phyloP scores from a whole-genome alignment of 495 filamentous ascomycete species.

The Penicillium coffeae region DNA sequence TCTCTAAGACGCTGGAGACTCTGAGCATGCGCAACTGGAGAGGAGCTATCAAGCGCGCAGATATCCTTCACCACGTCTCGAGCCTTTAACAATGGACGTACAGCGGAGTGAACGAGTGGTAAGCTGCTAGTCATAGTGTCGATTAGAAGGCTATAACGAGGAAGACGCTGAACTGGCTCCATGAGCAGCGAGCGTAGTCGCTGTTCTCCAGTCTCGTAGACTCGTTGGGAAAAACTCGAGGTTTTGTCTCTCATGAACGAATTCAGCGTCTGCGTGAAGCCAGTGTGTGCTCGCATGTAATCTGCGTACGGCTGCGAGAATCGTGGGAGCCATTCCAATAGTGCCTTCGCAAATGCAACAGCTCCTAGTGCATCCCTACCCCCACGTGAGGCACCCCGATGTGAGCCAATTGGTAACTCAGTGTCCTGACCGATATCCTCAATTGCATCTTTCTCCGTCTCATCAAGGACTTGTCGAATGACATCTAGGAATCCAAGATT shows the following conservation, averaged over 20 bases:
- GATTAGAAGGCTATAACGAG: constrained; percentile 91
- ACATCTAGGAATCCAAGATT: constrained; percentile 75
- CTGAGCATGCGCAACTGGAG: constrained; percentile 61
- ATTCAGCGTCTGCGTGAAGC: constrained; percentile 76
- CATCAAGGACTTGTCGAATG: constrained; percentile 70
- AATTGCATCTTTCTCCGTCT: constrained; percentile 76
- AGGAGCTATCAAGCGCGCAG: constrained; percentile 75
- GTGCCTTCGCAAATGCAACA: constrained; percentile 66
- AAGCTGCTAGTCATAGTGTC: constrained; percentile 87
- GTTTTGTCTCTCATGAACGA: constrained; percentile 65
- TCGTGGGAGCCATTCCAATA: constrained; percentile 85
- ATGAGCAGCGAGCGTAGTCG: constrained; percentile 86
- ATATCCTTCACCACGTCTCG: constrained; percentile 91
- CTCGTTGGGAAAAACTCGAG: constrained; percentile 72
- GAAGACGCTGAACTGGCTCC: constrained; percentile 92
- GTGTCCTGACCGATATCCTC: constrained; percentile 59
- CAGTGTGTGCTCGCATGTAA: constrained; percentile 81
- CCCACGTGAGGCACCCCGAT: constrained; percentile 37
- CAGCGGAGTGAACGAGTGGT: constrained; percentile 76
- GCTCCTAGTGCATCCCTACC: constrained; percentile 69
- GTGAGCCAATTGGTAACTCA: constrained; percentile 34
- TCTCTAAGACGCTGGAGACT: constrained; percentile 68
- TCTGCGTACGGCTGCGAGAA: constrained; percentile 86
- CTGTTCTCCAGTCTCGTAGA: constrained; percentile 87
- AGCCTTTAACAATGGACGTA: constrained; percentile 75